A percentile compares a stretch with the other conserved stretches of the same genome.
phyloP scores from a whole-genome alignment of 2,329 filamentous ascomycete genomes.

The Colletotrichum filicis region DNA sequence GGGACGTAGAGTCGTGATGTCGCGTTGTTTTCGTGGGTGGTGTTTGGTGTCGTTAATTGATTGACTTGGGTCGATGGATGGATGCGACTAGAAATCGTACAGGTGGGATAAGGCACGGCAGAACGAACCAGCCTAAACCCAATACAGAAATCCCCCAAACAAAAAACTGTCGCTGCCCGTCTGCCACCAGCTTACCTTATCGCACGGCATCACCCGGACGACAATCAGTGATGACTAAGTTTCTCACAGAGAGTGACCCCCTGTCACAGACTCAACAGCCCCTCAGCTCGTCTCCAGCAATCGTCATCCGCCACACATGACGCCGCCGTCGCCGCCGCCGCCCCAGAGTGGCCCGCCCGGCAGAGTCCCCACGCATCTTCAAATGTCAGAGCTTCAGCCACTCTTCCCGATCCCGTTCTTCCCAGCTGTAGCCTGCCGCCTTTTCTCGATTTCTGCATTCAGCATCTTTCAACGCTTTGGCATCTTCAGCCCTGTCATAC shows the following conservation, averaged over 20 bases:
- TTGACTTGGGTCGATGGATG: neutral
- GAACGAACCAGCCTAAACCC: neutral
- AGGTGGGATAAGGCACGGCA: neutral
- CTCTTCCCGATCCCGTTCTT: conserved; percentile 20
- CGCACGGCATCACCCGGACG: conserved; percentile 43
- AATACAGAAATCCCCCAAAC: conserved; percentile 29
- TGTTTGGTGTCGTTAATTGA: neutral
- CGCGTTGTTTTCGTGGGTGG: conserved; percentile 14
- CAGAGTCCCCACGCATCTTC: conserved; percentile 9
- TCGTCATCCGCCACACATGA: conserved; percentile 32
- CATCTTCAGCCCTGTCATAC: neutral
- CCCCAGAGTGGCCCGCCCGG: neutral
- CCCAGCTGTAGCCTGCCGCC: neutral
- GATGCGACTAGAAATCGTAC: neutral
- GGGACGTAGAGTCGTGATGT: neutral
- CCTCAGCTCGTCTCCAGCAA: neutral
- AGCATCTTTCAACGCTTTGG: neutral
- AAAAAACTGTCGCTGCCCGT: neutral
- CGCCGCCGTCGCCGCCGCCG: neutral
- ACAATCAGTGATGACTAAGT: conserved; percentile 40
- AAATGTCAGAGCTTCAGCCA: conserved; percentile 36
- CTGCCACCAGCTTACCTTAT: conserved; percentile 5
- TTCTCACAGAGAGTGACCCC: neutral
- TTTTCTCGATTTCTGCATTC: neutral
- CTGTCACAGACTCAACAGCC: neutral